Evolutionary conservation across 306 rosid genomes (phyloP), one percentile per base, ranked within the genome.

Genomic region (Psophocarpus tetragonolobus): DNA sequence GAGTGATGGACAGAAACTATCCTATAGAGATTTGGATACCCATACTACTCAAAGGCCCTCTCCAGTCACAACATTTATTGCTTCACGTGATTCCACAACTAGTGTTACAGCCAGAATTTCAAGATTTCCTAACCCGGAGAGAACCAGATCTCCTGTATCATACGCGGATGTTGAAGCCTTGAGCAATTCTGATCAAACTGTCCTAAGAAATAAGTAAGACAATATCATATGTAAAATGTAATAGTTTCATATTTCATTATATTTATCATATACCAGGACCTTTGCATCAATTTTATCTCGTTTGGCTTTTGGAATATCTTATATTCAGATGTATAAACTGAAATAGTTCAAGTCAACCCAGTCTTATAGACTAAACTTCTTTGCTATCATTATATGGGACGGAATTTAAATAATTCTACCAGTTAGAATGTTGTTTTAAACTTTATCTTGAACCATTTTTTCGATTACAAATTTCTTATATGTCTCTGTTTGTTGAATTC

Each of bases 101-200:
- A 84, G 87, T 45, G 45, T 83, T 73, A 78, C 88, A 42, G 87
- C 82, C 80, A 83, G 81, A 84, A 81, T 81, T 84, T 75, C 90
- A 69, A 62, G 87, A 74, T 71, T 68, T 75, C 93, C 84, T 2
- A 75, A 79, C 47, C 83, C 74, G 7, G 81, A 81, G 75, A 76
- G 83, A 75, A 74, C 39, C 76, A 78, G 81, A 47, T 77, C 86
- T 14, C 87, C 87, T 47, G 33, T 80, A 56, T 29, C 83, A 33
- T 77, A 85, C 66, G 79, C 80, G 7, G 90, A 84, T 51, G 60
- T 67, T 38, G 87, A 78, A 61, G 82, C 10, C 44, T 81, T 71
- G 21, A 74, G 87, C 56, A 64, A 71, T 79, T 72, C 79, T 27
- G 63, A 64, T 75, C 90, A 89, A 80, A 73, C 72, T 74, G 73